Base-by-base conservation (phyloP, 495 filamentous ascomycete genomes). In the Paragyromitra xinjiangensis region DNA sequence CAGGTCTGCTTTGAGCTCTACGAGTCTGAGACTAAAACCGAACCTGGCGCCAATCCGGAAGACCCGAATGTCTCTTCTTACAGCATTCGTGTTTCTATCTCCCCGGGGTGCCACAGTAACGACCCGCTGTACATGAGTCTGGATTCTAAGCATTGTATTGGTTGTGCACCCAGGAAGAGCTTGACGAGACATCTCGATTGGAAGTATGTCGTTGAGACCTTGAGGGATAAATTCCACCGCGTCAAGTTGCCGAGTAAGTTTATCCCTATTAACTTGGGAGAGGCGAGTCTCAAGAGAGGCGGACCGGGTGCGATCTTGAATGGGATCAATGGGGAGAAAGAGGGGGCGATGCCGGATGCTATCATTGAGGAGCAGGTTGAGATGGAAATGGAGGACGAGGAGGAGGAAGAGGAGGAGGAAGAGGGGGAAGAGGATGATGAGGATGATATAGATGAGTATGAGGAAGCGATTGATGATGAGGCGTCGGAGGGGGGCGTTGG, bases 1-100 rank as follows among this genome's bases (percentile, higher is more conserved):
- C 94, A 97, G 82, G 97, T 99, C 80, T 95, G 92, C 83, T 99
- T 99, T 79, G 95, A 99, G 84, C 87, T 99, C 64, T 98, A 98
- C 84, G 95, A 99, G 84, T 93, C 93, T 63, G 92, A 94, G 81
- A 81, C 76, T 7, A 85, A 85, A 73, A 80, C 74, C 16, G 81
- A 83, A 44, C 75, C 75, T 8, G 81, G 81, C 6, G 82, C 79
- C 48, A 77, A 69, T 40, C 82, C 83, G 0, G 80, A 84, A 64
- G 89, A 91, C 45, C 88, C 88, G 3, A 88, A 88, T 59, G 88
- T 88, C 5, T 97, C 94, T 83, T 93, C 92, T 55, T 99, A 99
- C 84, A 94, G 92, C 77, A 99, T 99, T 82, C 90, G 95, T 56
- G 96, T 99, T 81, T 95, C 93, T 16, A 93, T 99, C 81, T 94